phyloP scores from a whole-genome alignment of 768 basidiomycete genomes.

The Sarcomyxa edulis region DNA sequence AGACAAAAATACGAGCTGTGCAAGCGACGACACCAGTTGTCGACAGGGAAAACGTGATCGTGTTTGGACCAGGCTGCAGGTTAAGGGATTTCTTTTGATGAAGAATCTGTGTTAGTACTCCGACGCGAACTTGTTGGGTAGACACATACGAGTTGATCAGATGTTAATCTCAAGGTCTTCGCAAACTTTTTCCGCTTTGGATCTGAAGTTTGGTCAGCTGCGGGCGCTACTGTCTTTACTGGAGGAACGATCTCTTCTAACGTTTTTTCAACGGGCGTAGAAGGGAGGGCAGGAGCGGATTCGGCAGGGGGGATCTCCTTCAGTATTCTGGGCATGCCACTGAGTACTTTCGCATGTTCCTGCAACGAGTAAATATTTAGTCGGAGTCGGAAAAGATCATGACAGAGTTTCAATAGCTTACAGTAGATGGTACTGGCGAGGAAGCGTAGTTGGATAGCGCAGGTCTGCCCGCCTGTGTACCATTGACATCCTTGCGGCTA shows the following conservation, averaged over 20 bases:
- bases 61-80: conserved; percentile 82
- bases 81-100: conserved; percentile 70
- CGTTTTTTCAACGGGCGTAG: conserved; percentile 37
- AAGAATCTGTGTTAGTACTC: not conserved
- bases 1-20: conserved; percentile 90
- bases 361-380: conserved; percentile 2
- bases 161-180: conserved; percentile 89
- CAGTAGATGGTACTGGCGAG: conserved; percentile 20
- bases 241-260: conserved; percentile 11
- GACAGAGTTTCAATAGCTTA: too few relatives aligned
- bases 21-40: conserved; percentile 78
- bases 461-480: conserved; percentile 15
- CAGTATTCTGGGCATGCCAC: conserved; percentile 3
- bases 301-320: conserved; percentile 18
- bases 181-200: conserved; percentile 56
- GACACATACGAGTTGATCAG: conserved; percentile 76
- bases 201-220: not conserved
- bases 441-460: conserved; percentile 20
- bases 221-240: not conserved
- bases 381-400: too few relatives aligned
- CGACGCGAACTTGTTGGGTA: not conserved
- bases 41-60: conserved; percentile 90
- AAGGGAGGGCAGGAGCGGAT: conserved; percentile 41
- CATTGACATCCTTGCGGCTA: conserved; percentile 12
- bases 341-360: not conserved